Percentiles rank a stretch among this genome's conserved stretches.
Evolutionary conservation across 1,284 basidiomycete species (phyloP).

Genomic region (Cutaneotrichosporon dermatis): DNA sequence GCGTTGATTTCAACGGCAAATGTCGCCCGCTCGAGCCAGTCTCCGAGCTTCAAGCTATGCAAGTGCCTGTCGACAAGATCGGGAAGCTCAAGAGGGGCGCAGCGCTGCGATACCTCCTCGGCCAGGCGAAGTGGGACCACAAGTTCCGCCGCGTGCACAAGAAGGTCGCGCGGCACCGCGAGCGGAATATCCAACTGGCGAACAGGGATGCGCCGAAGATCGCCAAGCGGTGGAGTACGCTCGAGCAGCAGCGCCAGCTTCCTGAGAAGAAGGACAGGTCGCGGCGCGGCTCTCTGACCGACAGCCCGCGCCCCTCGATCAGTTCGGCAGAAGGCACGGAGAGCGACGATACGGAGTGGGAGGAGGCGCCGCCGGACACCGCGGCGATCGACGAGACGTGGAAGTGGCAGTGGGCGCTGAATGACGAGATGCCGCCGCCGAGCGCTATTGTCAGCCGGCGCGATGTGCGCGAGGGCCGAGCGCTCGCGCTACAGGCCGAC

Average conservation of each 20-base stretch:
- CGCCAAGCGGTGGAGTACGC: not conserved
- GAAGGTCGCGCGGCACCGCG: conserved; percentile 35
- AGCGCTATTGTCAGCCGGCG: conserved; percentile 45
- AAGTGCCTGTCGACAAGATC: conserved; percentile 58
- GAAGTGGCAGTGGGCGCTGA: conserved; percentile 46
- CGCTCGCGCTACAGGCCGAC: conserved; percentile 45
- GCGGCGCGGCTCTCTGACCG: too few relatives aligned
- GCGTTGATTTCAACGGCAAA: conserved; percentile 73
- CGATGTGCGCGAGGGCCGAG: conserved; percentile 43
- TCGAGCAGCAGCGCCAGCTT: not conserved
- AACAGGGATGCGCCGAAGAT: conserved; percentile 26
- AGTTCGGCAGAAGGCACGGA: not conserved
- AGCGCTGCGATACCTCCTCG: conserved; percentile 46
- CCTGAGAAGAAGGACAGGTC: too few relatives aligned
- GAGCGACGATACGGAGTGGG: not conserved
- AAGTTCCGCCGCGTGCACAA: conserved; percentile 38
- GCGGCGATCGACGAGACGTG: conserved; percentile 16
- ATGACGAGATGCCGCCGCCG: conserved; percentile 48
- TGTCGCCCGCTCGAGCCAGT: conserved; percentile 73
- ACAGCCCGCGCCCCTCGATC: not conserved
- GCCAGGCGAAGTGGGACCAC: conserved; percentile 47
- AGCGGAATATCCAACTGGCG: conserved; percentile 39
- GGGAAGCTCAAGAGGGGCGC: conserved; percentile 54
- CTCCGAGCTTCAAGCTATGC: conserved; percentile 62
- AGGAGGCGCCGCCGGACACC: too few relatives aligned